These are phyloP conservation scores for Conticribra guillardii DNA, from an alignment of 108 stramenopile genomes.

Conservation along the genomic window DNA sequence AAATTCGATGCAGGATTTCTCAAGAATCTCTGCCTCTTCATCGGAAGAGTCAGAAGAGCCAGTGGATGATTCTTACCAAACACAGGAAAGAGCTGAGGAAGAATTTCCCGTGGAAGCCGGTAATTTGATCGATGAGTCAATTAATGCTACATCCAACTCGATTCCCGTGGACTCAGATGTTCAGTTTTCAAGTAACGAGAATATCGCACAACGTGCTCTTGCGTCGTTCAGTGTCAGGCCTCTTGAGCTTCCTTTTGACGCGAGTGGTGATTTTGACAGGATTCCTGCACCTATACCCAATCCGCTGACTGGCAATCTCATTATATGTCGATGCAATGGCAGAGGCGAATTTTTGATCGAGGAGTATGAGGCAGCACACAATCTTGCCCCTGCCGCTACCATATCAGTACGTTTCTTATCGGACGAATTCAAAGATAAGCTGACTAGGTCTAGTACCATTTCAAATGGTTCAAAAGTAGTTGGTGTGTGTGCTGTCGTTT, in stretches of 20 bases:
- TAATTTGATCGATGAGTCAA: background rate
- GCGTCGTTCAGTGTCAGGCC: constrained; percentile 31
- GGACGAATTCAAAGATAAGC: constrained; percentile 57
- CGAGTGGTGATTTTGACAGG: constrained; percentile 3
- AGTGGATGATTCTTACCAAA: background rate
- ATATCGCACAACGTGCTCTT: constrained; percentile 6
- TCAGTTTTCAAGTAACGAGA: constrained; percentile 12
- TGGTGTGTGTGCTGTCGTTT: constrained; percentile 57
- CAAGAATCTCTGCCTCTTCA: background rate
- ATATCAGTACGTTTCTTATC: constrained; percentile 55
- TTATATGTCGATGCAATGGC: constrained; percentile 45
- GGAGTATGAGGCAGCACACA: constrained; percentile 45
- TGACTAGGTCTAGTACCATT: constrained; percentile 29
- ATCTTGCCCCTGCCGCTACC: constrained; percentile 26
- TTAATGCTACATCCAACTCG: background rate
- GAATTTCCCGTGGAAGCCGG: background rate
- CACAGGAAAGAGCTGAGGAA: background rate
- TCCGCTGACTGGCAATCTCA: constrained; percentile 76
- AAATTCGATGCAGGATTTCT: background rate
- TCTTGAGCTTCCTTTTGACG: constrained; percentile 14
- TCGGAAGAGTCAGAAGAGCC: background rate
- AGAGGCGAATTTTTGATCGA: constrained; percentile 47
- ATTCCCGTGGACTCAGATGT: too few relatives aligned
- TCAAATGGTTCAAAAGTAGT: constrained; percentile 48
- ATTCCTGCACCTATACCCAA: constrained; percentile 55